Conservation (phyloP, 164 flowering plant genomes). For the Euptelea pleiosperma region DNA sequence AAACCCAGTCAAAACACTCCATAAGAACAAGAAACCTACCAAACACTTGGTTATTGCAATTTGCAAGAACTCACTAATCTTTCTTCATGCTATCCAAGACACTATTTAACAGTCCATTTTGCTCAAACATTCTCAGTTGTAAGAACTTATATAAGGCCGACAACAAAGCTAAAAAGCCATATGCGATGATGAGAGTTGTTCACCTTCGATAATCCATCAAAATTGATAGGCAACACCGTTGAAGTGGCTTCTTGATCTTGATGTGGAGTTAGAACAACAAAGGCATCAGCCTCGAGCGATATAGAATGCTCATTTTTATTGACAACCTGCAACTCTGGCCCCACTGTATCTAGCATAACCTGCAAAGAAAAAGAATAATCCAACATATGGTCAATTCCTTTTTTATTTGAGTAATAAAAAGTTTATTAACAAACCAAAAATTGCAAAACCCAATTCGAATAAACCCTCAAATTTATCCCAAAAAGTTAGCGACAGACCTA, state of each 20-base stretch:
- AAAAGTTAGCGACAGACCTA: neutral
- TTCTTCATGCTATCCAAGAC: no score
- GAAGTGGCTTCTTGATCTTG: conserved; percentile 64
- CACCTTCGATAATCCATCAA: conserved; percentile 71
- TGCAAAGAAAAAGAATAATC: conserved; percentile 22
- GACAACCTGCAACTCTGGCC: conserved; percentile 84
- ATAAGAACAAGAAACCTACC: no score
- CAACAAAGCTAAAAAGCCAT: no score
- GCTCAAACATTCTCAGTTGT: no score
- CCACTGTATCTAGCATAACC: conserved; percentile 95
- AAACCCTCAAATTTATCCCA: neutral
- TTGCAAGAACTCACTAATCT: no score
- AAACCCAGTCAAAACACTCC: no score
- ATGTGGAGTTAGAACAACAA: conserved; percentile 74
- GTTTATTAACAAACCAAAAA: neutral
- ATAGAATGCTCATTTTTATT: conserved; percentile 61
- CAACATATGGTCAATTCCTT: neutral
- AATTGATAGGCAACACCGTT: conserved; percentile 72
- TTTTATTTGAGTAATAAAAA: neutral
- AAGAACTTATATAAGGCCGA: no score
- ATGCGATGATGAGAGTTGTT: neutral
- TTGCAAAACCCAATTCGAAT: neutral
- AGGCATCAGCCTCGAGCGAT: conserved; percentile 56
- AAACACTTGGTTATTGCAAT: no score
- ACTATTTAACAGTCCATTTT: no score